Conservation (phyloP, 1,284 basidiomycete genomes). For the Boletus smithii region DNA sequence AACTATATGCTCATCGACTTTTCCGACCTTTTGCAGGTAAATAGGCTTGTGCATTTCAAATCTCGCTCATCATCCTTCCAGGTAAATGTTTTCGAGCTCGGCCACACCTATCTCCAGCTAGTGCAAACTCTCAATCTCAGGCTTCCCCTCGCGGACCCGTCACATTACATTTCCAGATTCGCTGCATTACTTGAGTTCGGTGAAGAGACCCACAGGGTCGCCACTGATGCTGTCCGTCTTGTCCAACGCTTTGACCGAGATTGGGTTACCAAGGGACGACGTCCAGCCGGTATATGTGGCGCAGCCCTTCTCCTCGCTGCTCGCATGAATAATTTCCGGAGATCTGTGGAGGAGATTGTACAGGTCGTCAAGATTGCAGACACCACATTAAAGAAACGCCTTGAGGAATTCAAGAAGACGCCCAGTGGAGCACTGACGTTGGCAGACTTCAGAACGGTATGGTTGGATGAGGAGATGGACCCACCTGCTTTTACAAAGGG, state of each 20-base stretch:
- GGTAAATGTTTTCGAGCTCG: slow-evolving; percentile 98
- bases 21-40: slow-evolving; percentile 83
- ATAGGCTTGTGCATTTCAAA: slow-evolving; percentile 15
- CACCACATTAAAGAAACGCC: slow-evolving; percentile 86
- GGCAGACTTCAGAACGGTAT: slow-evolving; percentile 88
- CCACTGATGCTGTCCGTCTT: slow-evolving; percentile 90
- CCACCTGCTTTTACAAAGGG: slow-evolving; percentile 85
- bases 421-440: slow-evolving; percentile 84
- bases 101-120: slow-evolving; percentile 93
- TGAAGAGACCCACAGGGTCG: slow-evolving; percentile 88
- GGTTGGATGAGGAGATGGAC: slow-evolving; percentile 89
- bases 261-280: slow-evolving; percentile 95
- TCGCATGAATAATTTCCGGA: slow-evolving; percentile 96
- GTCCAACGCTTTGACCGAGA: slow-evolving; percentile 94
- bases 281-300: slow-evolving; percentile 96
- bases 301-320: slow-evolving; percentile 94
- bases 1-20: slow-evolving; percentile 99
- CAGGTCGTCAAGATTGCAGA: slow-evolving; percentile 99
- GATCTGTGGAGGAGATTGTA: slow-evolving; percentile 92
- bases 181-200: slow-evolving; percentile 97
- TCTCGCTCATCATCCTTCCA: slow-evolving; percentile 31
- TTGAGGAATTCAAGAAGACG: slow-evolving; percentile 95
- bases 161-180: slow-evolving; percentile 96
- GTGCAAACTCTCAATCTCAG: slow-evolving; percentile 87
- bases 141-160: slow-evolving; percentile 91